Evolutionary conservation across 192 early-diverging fungal species (phyloP), one percentile per base, ranked within the genome.

Genomic region (Helicostylum pulchrum): DNA sequence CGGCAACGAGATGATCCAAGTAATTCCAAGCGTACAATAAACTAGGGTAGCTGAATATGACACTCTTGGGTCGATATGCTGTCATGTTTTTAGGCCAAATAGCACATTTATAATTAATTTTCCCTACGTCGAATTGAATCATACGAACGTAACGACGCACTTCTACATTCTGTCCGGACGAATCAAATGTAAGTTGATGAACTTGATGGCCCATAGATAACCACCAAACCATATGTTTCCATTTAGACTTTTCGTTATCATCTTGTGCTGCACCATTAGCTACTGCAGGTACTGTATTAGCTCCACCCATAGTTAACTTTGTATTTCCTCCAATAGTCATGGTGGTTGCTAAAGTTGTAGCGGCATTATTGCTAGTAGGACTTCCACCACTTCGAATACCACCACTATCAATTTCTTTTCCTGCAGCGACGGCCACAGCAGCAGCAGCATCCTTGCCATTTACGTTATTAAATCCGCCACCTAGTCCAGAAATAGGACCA

Each of bases 21-120:
- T 88, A 92, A 66, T 97, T 99, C 97, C 97, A 99, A 36, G 90
- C 88, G 72, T 95, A 94, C 46, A 86, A 79, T 19, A 90, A 64
- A 10, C 73, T 73, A 14, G 97, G 88, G 73, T 98, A 97, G 5
- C 64, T 58, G 61, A 99, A 99, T 0, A 64, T 75, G 12, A 90
- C 73, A 0, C 60, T 65, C 31, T 85, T 73, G 1, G 75, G 66
- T 49, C 71, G 45, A 68, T 95, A 99, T 3, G 71, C 76, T 14
- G 68, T 52, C 45, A 79, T 74, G 65, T 89, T 77, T 67, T 88
- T 92, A 26, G 91, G 88, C 94, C 95, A 97, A 42, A 99, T 85
- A 11, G 79, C 82, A 77, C 87, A 95, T 21, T 77, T 75, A 77
- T 97, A 98, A 11, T 55, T 74, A n/a, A 89, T 76, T 9, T 78